These are phyloP conservation scores for Rhizophora apiculata DNA, from an alignment of 345 rosid species.

Conservation along the genomic window DNA sequence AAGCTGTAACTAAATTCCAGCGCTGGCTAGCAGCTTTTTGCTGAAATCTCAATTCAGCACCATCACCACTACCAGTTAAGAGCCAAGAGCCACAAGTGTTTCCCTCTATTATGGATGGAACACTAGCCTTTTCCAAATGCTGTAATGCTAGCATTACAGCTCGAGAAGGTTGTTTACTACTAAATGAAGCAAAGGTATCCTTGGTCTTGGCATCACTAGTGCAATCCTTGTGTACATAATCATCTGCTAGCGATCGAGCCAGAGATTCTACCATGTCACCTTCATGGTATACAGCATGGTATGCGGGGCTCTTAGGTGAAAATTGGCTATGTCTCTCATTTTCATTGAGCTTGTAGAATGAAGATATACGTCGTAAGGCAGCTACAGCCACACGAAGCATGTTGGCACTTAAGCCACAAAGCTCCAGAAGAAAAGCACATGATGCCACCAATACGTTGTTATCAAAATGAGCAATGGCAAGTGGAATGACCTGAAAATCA, in stretches of 20 bases:
- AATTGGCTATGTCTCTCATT: slow-evolving; percentile 45
- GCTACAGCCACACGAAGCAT: slow-evolving; percentile 80
- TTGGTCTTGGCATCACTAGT: slow-evolving; percentile 44
- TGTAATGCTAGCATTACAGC: slow-evolving; percentile 71
- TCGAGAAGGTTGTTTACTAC: slow-evolving; percentile 45
- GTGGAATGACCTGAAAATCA: slow-evolving; percentile 73
- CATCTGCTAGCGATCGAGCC: slow-evolving; percentile 87
- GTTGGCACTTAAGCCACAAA: slow-evolving; percentile 86
- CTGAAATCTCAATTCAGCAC: slow-evolving; percentile 73
- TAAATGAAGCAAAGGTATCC: slow-evolving; percentile 29
- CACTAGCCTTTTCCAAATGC: slow-evolving; percentile 95
- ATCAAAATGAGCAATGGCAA: slow-evolving; percentile 82
- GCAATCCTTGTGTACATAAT: slow-evolving; percentile 50
- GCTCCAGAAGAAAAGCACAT: slow-evolving; percentile 80
- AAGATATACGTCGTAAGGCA: slow-evolving; percentile 77
- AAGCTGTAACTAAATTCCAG: slow-evolving; percentile 87
- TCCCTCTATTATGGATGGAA: slow-evolving; percentile 55
- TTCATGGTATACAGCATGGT: slow-evolving; percentile 50
- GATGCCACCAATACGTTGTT: slow-evolving; percentile 83
- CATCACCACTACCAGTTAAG: slow-evolving; percentile 79
- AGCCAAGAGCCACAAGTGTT: slow-evolving; percentile 95
- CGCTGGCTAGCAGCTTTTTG: slow-evolving; percentile 83
- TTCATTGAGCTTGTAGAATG: slow-evolving; percentile 56
- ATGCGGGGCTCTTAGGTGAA: slow-evolving; percentile 56
- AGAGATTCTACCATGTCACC: slow-evolving; percentile 69